Evolutionary conservation across 2,329 filamentous ascomycete genomes (phyloP).

Genomic region (Neoarthrinium moseri): DNA sequence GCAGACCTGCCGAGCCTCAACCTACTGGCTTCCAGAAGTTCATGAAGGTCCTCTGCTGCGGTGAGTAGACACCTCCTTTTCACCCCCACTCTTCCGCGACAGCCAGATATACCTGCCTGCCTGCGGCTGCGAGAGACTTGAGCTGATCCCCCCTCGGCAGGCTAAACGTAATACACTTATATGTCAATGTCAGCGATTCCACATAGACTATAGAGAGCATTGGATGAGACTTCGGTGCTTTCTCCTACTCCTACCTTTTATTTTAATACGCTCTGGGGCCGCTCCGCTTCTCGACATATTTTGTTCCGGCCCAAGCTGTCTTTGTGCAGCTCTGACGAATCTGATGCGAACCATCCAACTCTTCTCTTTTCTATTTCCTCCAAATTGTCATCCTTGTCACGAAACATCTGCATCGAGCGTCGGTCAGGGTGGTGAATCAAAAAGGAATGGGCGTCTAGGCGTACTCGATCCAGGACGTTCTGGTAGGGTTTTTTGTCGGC

Average conservation of each 20-base stretch:
- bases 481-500: background rate
- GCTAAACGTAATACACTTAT: slow-evolving; percentile 7
- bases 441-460: background rate
- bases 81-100: no score
- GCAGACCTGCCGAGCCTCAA: slow-evolving; percentile 65
- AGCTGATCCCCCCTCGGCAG: background rate
- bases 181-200: slow-evolving; percentile 25
- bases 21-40: slow-evolving; percentile 86
- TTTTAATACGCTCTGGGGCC: slow-evolving; percentile 26
- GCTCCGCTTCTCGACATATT: slow-evolving; percentile 11
- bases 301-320: slow-evolving; percentile 8
- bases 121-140: no score
- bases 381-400: slow-evolving; percentile 3
- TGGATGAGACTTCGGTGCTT: slow-evolving; percentile 16
- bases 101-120: no score
- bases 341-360: slow-evolving; percentile 3
- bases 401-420: slow-evolving; percentile 9
- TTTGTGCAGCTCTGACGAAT: slow-evolving; percentile 11
- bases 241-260: slow-evolving; percentile 7
- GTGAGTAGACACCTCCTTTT: slow-evolving; percentile 44
- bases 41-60: slow-evolving; percentile 90
- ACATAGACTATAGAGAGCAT: slow-evolving; percentile 28
- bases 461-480: background rate
- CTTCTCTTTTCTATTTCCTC: no score
- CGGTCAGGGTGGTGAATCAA: slow-evolving; percentile 1